A percentile compares a stretch with the other conserved stretches of the same genome.
These are phyloP conservation scores for Inga leiocalycina DNA, from an alignment of 306 rosid species.

Conservation along the genomic window DNA sequence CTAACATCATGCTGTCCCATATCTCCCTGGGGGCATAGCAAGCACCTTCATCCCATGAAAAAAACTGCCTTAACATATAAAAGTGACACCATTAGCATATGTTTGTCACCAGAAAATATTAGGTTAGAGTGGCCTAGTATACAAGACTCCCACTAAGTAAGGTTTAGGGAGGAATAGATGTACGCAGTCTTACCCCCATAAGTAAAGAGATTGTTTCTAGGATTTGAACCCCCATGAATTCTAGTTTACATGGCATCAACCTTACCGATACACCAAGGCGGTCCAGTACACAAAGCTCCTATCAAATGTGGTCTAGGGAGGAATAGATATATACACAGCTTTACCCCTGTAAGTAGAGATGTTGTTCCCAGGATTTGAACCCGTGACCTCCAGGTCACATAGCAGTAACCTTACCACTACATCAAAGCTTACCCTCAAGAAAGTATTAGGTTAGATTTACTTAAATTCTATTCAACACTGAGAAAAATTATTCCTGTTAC, in stretches of 20 bases:
- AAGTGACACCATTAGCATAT: constrained; percentile 45
- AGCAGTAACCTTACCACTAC: constrained; percentile 19
- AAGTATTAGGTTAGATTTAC: constrained; percentile 21
- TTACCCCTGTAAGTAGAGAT: no score
- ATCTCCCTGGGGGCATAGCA: constrained; percentile 99
- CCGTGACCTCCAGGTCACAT: no score
- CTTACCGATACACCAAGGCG: no score
- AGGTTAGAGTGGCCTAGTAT: neutral
- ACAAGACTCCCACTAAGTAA: no score
- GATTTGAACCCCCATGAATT: no score
- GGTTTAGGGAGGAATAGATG: no score
- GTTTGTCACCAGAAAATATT: constrained; percentile 21
- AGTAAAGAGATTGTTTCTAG: no score
- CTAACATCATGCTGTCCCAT: constrained; percentile 98
- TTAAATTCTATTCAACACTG: constrained; percentile 23
- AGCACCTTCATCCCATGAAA: constrained; percentile 99
- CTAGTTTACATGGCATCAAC: no score
- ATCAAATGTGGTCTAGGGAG: accelerated
- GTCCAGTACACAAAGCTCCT: no score
- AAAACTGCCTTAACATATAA: constrained; percentile 74
- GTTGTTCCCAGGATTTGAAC: no score
- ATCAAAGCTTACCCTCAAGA: neutral
- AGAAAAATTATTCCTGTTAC: constrained; percentile 25
- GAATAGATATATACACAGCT: no score
- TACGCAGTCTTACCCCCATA: accelerated